Percentiles rank a stretch among this genome's conserved stretches.
These are phyloP conservation scores for Cladosporium sp. DNA, from an alignment of 2,329 filamentous ascomycete species.

Conservation along the genomic window DNA sequence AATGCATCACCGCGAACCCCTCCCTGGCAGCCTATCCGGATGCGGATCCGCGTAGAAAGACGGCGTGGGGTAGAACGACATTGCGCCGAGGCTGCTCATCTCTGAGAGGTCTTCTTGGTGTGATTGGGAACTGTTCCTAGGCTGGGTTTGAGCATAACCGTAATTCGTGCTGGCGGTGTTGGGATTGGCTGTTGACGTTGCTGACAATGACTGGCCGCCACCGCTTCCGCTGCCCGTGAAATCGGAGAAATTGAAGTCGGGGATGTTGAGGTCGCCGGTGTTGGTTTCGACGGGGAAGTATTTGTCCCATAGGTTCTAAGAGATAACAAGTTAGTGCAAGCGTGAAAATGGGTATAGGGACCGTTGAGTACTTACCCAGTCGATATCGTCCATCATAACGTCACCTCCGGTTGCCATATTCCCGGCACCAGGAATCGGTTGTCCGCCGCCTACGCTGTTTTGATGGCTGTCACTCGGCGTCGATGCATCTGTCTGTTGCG, in stretches of 20 bases:
- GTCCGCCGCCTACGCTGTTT: slow-evolving; percentile 13
- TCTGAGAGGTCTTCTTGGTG: not conserved
- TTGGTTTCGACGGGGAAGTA: slow-evolving; percentile 38
- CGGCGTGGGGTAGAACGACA: slow-evolving; percentile 1
- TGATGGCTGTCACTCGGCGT: slow-evolving; percentile 21
- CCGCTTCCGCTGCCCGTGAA: slow-evolving; percentile 23
- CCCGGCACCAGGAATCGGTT: not conserved
- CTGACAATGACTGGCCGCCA: not conserved
- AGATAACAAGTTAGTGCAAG: not conserved
- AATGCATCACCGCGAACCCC: not conserved
- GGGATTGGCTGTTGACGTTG: not conserved
- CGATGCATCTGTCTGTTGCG: slow-evolving; percentile 15
- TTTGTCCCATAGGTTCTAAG: slow-evolving; percentile 44
- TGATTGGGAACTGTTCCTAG: not conserved
- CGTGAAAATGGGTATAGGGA: not conserved
- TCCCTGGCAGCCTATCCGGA: not conserved
- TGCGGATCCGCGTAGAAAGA: not conserved
- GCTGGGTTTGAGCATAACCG: not conserved
- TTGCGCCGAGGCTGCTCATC: not conserved
- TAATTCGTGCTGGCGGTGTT: not conserved
- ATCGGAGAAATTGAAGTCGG: slow-evolving; percentile 31
- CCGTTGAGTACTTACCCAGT: slow-evolving; percentile 54
- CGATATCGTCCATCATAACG: slow-evolving; percentile 50
- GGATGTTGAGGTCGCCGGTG: slow-evolving; percentile 31
- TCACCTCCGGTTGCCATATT: slow-evolving; percentile 23